phyloP scores from a whole-genome alignment of 352 stramenopile species.

The Phytophthora cryptogea region DNA sequence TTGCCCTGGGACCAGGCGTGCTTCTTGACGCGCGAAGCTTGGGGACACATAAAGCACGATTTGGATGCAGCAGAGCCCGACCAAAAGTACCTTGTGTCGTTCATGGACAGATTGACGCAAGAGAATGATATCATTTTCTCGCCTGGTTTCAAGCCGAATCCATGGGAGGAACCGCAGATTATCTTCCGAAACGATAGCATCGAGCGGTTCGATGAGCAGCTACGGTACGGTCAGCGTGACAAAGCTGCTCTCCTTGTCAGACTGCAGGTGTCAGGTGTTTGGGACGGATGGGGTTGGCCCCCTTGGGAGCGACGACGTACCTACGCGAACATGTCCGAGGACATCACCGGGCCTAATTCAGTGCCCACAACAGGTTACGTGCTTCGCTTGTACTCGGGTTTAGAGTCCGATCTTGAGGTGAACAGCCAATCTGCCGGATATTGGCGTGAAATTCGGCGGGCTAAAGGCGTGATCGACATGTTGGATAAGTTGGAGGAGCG shows the following conservation, averaged over 20 bases:
- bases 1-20: slow-evolving; percentile 62
- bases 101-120: slow-evolving; percentile 51
- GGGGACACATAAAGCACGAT: slow-evolving; percentile 44
- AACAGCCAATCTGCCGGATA: slow-evolving; percentile 32
- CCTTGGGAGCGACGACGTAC: slow-evolving; percentile 46
- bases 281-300: slow-evolving; percentile 55
- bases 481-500: slow-evolving; percentile 45
- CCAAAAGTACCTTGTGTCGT: slow-evolving; percentile 58
- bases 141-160: slow-evolving; percentile 31
- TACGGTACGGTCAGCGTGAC: slow-evolving; percentile 56
- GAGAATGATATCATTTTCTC: slow-evolving; percentile 55
- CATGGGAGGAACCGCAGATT: slow-evolving; percentile 62
- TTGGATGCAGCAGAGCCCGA: slow-evolving; percentile 18
- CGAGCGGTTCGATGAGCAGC: slow-evolving; percentile 57
- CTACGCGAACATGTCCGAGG: slow-evolving; percentile 43
- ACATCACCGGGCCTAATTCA: slow-evolving; percentile 28
- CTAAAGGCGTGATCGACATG: slow-evolving; percentile 44
- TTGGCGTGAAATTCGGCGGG: slow-evolving; percentile 52
- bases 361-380: slow-evolving; percentile 50
- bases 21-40: slow-evolving; percentile 48
- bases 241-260: slow-evolving; percentile 54
- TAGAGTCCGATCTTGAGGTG: slow-evolving; percentile 30
- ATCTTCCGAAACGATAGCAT: slow-evolving; percentile 55
- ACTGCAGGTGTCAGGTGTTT: slow-evolving; percentile 44
- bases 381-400: slow-evolving; percentile 52